Evolutionary conservation across 2,329 filamentous ascomycete genomes (phyloP).

Genomic region (Arthrobotrys iridis): DNA sequence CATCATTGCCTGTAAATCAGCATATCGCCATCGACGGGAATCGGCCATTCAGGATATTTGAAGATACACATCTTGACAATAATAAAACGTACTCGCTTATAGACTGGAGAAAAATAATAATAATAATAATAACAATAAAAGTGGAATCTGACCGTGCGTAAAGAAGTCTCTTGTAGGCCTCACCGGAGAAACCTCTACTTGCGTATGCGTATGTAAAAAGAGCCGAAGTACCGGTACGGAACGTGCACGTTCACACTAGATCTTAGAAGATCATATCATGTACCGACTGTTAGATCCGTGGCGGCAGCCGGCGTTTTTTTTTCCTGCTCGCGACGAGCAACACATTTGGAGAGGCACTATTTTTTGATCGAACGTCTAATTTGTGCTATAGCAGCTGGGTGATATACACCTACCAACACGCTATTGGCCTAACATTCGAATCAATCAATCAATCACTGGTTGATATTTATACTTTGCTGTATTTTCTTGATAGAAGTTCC

Average conservation of each 20-base stretch:
- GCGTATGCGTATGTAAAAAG: neutral
- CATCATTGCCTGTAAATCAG: slow-evolving; percentile 44
- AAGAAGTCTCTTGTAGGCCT: slow-evolving; percentile 2
- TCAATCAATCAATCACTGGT: slow-evolving; percentile 15
- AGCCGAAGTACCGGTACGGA: slow-evolving; percentile 16
- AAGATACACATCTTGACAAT: neutral
- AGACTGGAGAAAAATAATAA: neutral
- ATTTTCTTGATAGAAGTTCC: slow-evolving; percentile 1
- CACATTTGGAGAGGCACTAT: slow-evolving; percentile 38
- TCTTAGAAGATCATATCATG: slow-evolving; percentile 37
- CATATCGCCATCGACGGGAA: slow-evolving; percentile 37
- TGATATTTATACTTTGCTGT: slow-evolving; percentile 13
- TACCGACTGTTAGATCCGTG: slow-evolving; percentile 51
- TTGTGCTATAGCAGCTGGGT: slow-evolving; percentile 41
- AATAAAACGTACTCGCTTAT: slow-evolving; percentile 2
- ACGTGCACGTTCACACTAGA: slow-evolving; percentile 15
- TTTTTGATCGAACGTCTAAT: slow-evolving; percentile 31
- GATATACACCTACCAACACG: slow-evolving; percentile 40
- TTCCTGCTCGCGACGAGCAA: slow-evolving; percentile 47
- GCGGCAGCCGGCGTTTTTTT: slow-evolving; percentile 23
- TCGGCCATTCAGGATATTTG: slow-evolving; percentile 3
- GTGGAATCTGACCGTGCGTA: too few relatives aligned
- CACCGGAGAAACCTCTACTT: slow-evolving; percentile 3
- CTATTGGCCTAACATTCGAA: slow-evolving; percentile 37
- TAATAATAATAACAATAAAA: too few relatives aligned